Evolutionary conservation across 148 eudicot genomes (phyloP), one percentile per base, ranked within the genome.

Genomic region (Heliosperma pusillum): DNA sequence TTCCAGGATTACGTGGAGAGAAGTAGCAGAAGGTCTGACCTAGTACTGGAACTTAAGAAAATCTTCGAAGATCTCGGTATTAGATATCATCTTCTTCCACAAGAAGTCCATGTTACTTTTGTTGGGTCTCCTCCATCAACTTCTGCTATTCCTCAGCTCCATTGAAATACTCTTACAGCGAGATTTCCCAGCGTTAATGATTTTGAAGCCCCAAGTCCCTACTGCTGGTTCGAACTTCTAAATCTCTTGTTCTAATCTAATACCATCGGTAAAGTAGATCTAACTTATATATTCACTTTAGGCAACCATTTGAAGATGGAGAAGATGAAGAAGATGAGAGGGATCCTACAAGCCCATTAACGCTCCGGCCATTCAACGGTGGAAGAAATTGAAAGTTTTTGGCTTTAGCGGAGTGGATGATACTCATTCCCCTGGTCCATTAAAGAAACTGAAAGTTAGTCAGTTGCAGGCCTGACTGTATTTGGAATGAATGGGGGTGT

Each of bases 1-100:
- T 90, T 88, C 77, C 96, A 91, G 76, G 83, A 94, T 60, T 53
- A 44, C 40, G 87, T 81, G 17, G 96, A 88, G 57, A 88, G 66
- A 76, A 78, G 83, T 73, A 80, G 47, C 59, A 87, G 96, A 64
- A 84, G 89, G 84, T 84, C 97, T 12, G 90, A 87, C 19, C 75
- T 91, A 24, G 82, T 94, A 26, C 58, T 88, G 58, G 92, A 94
- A 74, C 83, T 92, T 16, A 89, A 90, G 85, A 90, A 83, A 72
- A 86, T 95, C 7, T 90, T 95, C 12, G 89, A 86, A 74, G 90
- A 90, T 53, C 83, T 95, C 47, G 83, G 80, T 27, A 87, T 92
- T 22, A 79, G 70, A 68, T 90, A 88, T 80, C 86, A 76, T 68
- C 92, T 89, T 82, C 85, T 83, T 25, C 96, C 98, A 30, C 93